Conservation (phyloP, 1,284 basidiomycete species). For the Meira miltonrushii region DNA sequence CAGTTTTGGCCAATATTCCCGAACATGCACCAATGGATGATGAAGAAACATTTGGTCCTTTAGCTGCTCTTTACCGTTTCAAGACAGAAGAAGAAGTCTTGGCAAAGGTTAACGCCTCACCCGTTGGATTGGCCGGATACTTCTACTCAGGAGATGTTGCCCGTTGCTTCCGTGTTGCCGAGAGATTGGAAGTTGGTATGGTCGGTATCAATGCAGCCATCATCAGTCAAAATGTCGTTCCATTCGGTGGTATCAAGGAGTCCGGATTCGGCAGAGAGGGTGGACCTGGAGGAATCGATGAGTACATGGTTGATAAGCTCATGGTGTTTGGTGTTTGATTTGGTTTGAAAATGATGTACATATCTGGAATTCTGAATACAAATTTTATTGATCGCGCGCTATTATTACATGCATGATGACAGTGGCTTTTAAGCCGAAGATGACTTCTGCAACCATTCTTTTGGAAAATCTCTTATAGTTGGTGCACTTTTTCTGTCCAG, state of each 20-base stretch:
- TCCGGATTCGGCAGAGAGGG: constrained; percentile 60
- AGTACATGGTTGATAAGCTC: constrained; percentile 57
- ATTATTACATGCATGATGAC: background rate
- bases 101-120: constrained; percentile 73
- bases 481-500: constrained; percentile 29
- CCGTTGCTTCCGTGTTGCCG: constrained; percentile 93
- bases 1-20: constrained; percentile 82
- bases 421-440: background rate
- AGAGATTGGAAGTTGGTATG: constrained; percentile 93
- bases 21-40: constrained; percentile 55
- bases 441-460: constrained; percentile 48
- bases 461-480: constrained; percentile 48
- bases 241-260: constrained; percentile 86
- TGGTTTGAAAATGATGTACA: constrained; percentile 1
- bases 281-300: constrained; percentile 69
- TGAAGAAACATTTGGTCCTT: constrained; percentile 51
- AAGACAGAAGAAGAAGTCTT: constrained; percentile 88
- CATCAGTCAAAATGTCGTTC: constrained; percentile 44
- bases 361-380: background rate
- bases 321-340: constrained; percentile 31
- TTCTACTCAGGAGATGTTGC: constrained; percentile 66
- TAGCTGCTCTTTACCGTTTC: constrained; percentile 65
- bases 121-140: constrained; percentile 71
- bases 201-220: constrained; percentile 62
- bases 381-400: background rate